Conservation (phyloP, 164 flowering plant species). For the Tinospora cordifolia region DNA sequence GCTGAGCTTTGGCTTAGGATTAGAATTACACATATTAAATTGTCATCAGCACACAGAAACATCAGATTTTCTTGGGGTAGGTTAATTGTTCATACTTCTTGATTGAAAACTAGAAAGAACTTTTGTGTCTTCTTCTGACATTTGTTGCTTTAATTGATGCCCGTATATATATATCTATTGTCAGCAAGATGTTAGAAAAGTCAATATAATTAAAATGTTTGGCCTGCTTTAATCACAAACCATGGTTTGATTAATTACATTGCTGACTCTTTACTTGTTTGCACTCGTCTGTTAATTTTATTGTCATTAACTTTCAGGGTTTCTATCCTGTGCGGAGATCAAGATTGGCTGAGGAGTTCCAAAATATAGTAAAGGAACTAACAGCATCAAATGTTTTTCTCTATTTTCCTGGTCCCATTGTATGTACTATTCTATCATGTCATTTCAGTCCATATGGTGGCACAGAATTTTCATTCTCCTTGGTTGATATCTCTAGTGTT, state of each 20-base stretch:
- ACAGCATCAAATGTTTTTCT: constrained; percentile 36
- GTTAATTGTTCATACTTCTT: constrained; percentile 15
- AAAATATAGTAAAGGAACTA: constrained; percentile 35
- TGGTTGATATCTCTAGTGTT: background rate
- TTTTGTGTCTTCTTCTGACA: background rate
- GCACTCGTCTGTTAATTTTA: background rate
- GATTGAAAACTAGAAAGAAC: background rate
- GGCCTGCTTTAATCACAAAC: too few species aligned
- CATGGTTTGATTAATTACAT: too few species aligned
- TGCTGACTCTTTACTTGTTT: background rate
- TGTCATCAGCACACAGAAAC: constrained; percentile 96
- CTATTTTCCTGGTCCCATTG: constrained; percentile 30
- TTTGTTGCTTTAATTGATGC: background rate
- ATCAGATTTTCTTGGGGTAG: constrained; percentile 92
- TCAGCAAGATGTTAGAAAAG: background rate
- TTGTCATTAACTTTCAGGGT: constrained; percentile 42
- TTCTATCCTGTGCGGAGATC: constrained; percentile 86
- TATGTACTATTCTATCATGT: constrained; percentile 25
- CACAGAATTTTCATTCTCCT: background rate
- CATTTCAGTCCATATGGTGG: background rate
- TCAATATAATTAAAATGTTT: too few species aligned
- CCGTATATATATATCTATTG: too few species aligned
- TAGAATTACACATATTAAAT: constrained; percentile 66
- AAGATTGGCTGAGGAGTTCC: constrained; percentile 39
- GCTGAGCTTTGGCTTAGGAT: constrained; percentile 43